A percentile compares a stretch with the other conserved stretches of the same genome.
Conservation (phyloP, 75 land plant species). For the Selaginella moellendorffii region DNA sequence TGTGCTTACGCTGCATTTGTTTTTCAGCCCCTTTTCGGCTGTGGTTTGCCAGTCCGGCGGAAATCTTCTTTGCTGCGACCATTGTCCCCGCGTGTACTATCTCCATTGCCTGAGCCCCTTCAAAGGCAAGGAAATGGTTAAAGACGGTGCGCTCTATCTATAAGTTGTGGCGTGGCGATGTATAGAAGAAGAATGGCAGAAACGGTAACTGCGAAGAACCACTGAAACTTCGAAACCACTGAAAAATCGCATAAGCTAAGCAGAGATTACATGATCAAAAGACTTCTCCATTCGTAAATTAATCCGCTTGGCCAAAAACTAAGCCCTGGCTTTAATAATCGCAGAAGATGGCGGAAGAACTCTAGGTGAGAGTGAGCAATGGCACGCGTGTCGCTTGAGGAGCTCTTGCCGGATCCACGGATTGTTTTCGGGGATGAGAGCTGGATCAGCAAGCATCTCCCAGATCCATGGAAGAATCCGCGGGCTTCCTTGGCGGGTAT, state of each 20-base stretch:
- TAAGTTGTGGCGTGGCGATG: slow-evolving; percentile 7
- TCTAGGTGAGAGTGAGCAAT: too few species aligned
- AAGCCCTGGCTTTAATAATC: too few species aligned
- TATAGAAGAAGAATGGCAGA: slow-evolving; percentile 27
- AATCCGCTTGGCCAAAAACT: too few species aligned
- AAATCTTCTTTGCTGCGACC: slow-evolving; percentile 83
- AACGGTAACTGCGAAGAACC: slow-evolving; percentile 14
- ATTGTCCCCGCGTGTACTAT: slow-evolving; percentile 92
- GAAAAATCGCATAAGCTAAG: background rate
- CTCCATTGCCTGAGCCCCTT: slow-evolving; percentile 77
- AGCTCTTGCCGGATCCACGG: too few species aligned
- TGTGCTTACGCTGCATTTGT: background rate
- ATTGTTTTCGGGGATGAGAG: too few species aligned
- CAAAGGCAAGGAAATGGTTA: slow-evolving; percentile 42
- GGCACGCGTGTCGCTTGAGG: too few species aligned
- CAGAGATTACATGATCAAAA: background rate
- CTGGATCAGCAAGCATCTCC: too few species aligned
- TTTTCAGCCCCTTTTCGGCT: slow-evolving; percentile 77
- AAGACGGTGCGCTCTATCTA: background rate
- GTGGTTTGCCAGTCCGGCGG: slow-evolving; percentile 92
- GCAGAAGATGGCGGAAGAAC: too few species aligned
- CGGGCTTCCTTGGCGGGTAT: too few species aligned
- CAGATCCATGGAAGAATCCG: too few species aligned
- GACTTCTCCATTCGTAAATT: too few species aligned
- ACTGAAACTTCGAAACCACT: background rate